A percentile compares a stretch with the other conserved stretches of the same genome.
Conservation (phyloP, 129 eudicot species). For the Tagetes patula region DNA sequence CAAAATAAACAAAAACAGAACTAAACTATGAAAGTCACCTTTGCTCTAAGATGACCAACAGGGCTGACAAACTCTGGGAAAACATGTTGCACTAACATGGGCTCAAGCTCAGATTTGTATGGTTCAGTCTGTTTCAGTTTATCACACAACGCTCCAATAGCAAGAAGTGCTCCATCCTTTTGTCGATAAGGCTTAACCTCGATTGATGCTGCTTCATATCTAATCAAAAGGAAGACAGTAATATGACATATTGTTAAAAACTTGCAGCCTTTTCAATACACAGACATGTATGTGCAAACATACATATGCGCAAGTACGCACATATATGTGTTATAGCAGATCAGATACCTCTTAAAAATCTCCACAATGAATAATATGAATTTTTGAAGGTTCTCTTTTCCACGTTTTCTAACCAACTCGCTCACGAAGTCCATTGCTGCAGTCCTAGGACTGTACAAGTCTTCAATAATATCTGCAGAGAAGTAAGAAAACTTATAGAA, state of each 20-base stretch:
- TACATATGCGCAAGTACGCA: neutral
- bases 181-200: constrained; percentile 84
- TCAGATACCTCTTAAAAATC: constrained; percentile 73
- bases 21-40: constrained; percentile 40
- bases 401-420: constrained; percentile 94
- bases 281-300: neutral
- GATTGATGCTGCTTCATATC: constrained; percentile 68
- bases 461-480: constrained; percentile 85
- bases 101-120: constrained; percentile 90
- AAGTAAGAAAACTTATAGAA: neutral
- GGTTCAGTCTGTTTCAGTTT: constrained; percentile 89
- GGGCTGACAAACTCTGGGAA: constrained; percentile 92
- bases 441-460: constrained; percentile 94
- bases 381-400: constrained; percentile 90
- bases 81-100: constrained; percentile 91
- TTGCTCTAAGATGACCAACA: constrained; percentile 88
- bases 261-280: constrained; percentile 2
- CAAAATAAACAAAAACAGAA: neutral
- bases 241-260: neutral
- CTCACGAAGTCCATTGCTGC: constrained; percentile 99
- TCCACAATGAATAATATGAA: constrained; percentile 79
- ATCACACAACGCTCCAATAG: constrained; percentile 92
- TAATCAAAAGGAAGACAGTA: constrained; percentile 19
- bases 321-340: neutral
- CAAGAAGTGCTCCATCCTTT: constrained; percentile 98